phyloP scores from a whole-genome alignment of 768 basidiomycete species.

The Rubroboletus satanas region DNA sequence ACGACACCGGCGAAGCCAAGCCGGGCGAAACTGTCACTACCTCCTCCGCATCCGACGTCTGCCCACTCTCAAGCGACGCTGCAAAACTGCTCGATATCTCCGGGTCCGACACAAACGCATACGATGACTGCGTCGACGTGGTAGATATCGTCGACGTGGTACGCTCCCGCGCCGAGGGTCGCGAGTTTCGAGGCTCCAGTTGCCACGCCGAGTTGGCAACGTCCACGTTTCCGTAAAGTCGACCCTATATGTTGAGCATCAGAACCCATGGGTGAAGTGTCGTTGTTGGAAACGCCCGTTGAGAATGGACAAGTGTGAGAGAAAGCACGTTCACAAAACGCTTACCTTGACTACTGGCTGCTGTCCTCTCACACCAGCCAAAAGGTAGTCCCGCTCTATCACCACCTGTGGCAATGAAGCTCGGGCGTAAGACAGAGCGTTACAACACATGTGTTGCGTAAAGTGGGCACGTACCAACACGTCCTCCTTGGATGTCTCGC shows the following conservation, averaged over 20 bases:
- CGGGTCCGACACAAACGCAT: slow-evolving; percentile 77
- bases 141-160: slow-evolving; percentile 75
- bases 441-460: not conserved
- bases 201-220: slow-evolving; percentile 70
- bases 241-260: slow-evolving; percentile 46
- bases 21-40: slow-evolving; percentile 50
- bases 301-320: not conserved
- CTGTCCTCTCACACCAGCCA: slow-evolving; percentile 70
- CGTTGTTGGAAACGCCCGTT: not conserved
- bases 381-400: slow-evolving; percentile 66
- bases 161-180: slow-evolving; percentile 57
- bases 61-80: slow-evolving; percentile 72
- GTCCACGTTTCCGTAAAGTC: slow-evolving; percentile 68
- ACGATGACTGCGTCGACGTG: slow-evolving; percentile 75
- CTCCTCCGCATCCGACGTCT: slow-evolving; percentile 71
- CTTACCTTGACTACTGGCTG: slow-evolving; percentile 70
- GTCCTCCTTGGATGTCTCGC: slow-evolving; percentile 67
- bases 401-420: slow-evolving; percentile 45
- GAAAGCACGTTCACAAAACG: not conserved
- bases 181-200: slow-evolving; percentile 61
- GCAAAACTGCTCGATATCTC: slow-evolving; percentile 85
- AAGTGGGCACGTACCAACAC: slow-evolving; percentile 48
- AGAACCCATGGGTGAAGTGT: not conserved
- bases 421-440: slow-evolving; percentile 1
- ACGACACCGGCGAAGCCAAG: slow-evolving; percentile 57